Percentiles rank a stretch among this genome's conserved stretches.
Evolutionary conservation across 1,139 yeast species (phyloP).

Genomic region (Magnusiomyces paraingens): DNA sequence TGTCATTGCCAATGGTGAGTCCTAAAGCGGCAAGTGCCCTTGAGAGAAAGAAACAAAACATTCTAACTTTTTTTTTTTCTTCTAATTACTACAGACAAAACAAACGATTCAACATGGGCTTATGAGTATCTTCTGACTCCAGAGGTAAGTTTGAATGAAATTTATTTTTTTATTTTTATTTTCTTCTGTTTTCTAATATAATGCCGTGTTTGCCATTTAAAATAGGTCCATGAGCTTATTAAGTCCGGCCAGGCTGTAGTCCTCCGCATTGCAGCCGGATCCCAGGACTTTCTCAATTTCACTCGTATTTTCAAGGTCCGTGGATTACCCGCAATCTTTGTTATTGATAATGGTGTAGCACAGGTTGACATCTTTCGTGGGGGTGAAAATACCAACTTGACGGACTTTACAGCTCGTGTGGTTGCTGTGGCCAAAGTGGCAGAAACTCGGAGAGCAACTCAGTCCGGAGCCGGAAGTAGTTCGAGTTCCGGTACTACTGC

Average conservation of each 20-base stretch:
- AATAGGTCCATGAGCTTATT: slow-evolving; percentile 6
- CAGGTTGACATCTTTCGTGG: slow-evolving; percentile 1
- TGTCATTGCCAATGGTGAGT: slow-evolving; percentile 10
- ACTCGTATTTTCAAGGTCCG: slow-evolving; percentile 45
- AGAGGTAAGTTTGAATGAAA: not conserved
- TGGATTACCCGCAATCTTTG: slow-evolving; percentile 44
- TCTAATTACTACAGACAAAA: not conserved
- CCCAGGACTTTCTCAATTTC: slow-evolving; percentile 45
- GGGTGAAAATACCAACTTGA: not conserved
- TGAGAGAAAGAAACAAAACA: not conserved
- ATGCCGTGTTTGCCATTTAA: not conserved
- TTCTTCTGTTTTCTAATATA: slow-evolving; percentile 18
- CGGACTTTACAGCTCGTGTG: not conserved
- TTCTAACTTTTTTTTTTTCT: not conserved
- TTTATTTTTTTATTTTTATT: slow-evolving; percentile 14
- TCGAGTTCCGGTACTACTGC: not conserved
- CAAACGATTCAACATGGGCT: slow-evolving; percentile 1
- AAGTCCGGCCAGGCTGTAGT: slow-evolving; percentile 33
- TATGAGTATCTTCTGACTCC: not conserved
- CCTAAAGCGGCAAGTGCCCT: not conserved
- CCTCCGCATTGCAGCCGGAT: slow-evolving; percentile 41
- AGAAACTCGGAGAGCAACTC: not conserved
- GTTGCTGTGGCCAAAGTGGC: slow-evolving; percentile 1
- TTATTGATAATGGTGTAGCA: slow-evolving; percentile 31
- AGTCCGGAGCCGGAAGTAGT: not conserved